Evolutionary conservation across 1,139 yeast species (phyloP).

Genomic region (Hansenula lynferdii): DNA sequence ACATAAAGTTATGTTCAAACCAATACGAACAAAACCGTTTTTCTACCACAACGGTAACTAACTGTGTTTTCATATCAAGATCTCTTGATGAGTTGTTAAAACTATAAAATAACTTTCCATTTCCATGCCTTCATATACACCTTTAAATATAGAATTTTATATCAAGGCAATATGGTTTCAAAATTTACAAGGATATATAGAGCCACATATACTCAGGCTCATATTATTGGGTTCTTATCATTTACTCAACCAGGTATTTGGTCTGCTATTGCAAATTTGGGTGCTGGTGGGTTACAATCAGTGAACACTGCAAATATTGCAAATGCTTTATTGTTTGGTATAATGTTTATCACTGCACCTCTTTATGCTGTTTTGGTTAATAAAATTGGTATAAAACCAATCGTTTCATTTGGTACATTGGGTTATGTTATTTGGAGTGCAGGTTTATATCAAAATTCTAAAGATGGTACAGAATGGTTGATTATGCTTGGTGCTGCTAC

Average conservation of each 20-base stretch:
- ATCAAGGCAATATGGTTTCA: neutral
- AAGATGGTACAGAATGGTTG: constrained; percentile 22
- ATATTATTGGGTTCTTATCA: constrained; percentile 22
- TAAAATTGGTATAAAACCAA: constrained; percentile 50
- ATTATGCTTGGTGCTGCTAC: constrained; percentile 21
- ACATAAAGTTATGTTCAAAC: too few species aligned
- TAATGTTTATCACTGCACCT: constrained; percentile 22
- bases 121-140: neutral
- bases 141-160: neutral
- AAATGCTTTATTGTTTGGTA: constrained; percentile 19
- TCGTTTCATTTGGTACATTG: constrained; percentile 16
- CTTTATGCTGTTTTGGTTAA: constrained; percentile 24
- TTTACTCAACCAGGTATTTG: constrained; percentile 26
- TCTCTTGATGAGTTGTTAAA: too few species aligned
- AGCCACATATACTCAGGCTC: constrained; percentile 19
- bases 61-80: too few species aligned
- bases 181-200: constrained; percentile 7
- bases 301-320: constrained; percentile 10
- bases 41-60: too few species aligned
- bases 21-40: too few species aligned
- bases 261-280: constrained; percentile 20
- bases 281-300: constrained; percentile 23
- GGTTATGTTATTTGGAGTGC: constrained; percentile 25
- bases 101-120: neutral
- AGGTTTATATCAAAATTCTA: constrained; percentile 23